A percentile compares a stretch with the other conserved stretches of the same genome.
These are phyloP conservation scores for Mycosarcoma maydis DNA, from an alignment of 1,284 basidiomycete species.

Conservation along the genomic window DNA sequence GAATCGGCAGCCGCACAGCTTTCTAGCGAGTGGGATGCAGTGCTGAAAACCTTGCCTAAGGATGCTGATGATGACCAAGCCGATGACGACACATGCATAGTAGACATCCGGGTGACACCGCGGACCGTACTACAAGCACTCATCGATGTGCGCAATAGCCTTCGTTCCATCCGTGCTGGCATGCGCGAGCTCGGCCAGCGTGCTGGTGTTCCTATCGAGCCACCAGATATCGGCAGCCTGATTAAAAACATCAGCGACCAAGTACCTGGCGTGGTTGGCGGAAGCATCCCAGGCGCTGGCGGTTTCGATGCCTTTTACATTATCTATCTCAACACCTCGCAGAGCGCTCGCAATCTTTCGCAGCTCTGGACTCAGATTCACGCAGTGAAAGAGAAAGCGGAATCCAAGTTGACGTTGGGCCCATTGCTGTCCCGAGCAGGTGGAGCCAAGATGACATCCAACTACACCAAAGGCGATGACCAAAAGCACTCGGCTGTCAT, in stretches of 20 bases:
- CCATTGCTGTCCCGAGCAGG: conserved; percentile 39
- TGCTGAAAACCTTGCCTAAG: conserved; percentile 22
- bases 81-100: neutral
- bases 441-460: conserved; percentile 17
- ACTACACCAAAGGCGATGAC: neutral
- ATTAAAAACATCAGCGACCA: conserved; percentile 78
- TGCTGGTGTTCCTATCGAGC: conserved; percentile 89
- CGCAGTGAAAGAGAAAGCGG: conserved; percentile 30
- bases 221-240: conserved; percentile 84
- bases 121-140: conserved; percentile 36
- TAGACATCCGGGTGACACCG: conserved; percentile 18
- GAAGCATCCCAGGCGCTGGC: conserved; percentile 95
- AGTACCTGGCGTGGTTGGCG: conserved; percentile 85
- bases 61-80: conserved; percentile 8
- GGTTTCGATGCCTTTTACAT: conserved; percentile 98
- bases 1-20: conserved; percentile 58
- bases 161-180: conserved; percentile 77
- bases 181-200: conserved; percentile 88
- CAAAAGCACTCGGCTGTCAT: conserved; percentile 14
- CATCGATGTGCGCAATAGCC: conserved; percentile 57
- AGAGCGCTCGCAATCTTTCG: conserved; percentile 17
- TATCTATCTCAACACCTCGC: conserved; percentile 68
- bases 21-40: conserved; percentile 40
- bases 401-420: conserved; percentile 29
- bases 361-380: conserved; percentile 46